A percentile compares a stretch with the other conserved stretches of the same genome.
phyloP scores from a whole-genome alignment of 148 eudicot genomes.

The Simmondsia chinensis region DNA sequence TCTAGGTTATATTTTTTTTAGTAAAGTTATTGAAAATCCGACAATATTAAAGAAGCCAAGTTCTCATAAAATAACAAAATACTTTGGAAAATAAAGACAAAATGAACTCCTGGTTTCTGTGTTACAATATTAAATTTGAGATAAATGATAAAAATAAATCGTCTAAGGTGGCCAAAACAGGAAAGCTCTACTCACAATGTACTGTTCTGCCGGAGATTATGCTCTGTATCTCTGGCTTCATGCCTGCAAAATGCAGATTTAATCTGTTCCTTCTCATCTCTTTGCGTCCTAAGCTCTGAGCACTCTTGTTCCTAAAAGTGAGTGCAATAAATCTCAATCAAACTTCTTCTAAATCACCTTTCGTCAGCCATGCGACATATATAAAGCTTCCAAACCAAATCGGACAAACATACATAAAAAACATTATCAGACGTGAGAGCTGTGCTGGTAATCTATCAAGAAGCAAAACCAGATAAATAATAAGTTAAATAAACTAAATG shows the following conservation, averaged over 20 bases:
- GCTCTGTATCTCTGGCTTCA: constrained; percentile 26
- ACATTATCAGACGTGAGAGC: too few species aligned
- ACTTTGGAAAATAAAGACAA: too few species aligned
- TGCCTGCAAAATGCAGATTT: constrained; percentile 20
- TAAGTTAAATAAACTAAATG: too few species aligned
- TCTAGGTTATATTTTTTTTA: not conserved
- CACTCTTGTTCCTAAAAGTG: constrained; percentile 61
- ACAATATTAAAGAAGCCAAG: not conserved
- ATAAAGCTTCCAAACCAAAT: not conserved
- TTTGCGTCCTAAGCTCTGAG: constrained; percentile 48
- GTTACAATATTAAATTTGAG: too few species aligned
- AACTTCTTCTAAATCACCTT: not conserved
- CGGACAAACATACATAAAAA: too few species aligned
- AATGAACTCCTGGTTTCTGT: too few species aligned
- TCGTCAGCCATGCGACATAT: not conserved
- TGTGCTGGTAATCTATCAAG: too few species aligned
- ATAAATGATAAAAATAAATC: not conserved
- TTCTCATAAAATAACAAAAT: not conserved
- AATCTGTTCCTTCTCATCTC: constrained; percentile 46
- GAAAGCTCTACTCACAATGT: constrained; percentile 32
- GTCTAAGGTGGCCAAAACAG: not conserved
- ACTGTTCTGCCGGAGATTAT: constrained; percentile 8
- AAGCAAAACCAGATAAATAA: too few species aligned
- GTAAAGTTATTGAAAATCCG: not conserved
- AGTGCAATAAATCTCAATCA: not conserved